Base-by-base conservation (phyloP, 2,329 filamentous ascomycete genomes). In the Aspergillus pseudotamarii region DNA sequence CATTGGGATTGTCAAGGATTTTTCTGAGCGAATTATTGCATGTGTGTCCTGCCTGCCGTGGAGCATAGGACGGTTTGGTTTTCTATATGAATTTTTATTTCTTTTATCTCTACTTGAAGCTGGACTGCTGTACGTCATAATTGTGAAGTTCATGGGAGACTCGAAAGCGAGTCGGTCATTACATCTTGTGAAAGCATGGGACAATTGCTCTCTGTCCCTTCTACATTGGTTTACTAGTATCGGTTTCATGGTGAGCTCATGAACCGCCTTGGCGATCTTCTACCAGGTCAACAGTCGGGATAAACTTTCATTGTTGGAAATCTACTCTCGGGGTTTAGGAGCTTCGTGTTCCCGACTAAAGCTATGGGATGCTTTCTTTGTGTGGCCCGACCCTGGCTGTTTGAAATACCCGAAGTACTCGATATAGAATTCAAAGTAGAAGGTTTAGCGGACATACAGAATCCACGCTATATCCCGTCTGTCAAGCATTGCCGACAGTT, bases 11-110 rank as follows among this genome's bases (percentile, higher is more conserved):
- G 26, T 21, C 8, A 34, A 53, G 32, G 26, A 38, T 36, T 55
- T 11, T 51, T 55, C n/a, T 51, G 26, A 51, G 48, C 48, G 48
- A 51, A 30, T n/a, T 51, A 51, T 51, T 51, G 48, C 48, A 51
- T 34, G 26, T 34, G 26, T 34, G 8, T 12, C 48, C 28, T 19
- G 23, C 48, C 28, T 10, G 23, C n/a, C 11, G 23, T 48, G 45
- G 21, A 14, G 21, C 6, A 11, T 12, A 11, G 28, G 28, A 23
- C 11, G 48, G 48, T 26, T 32, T 34, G 8, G 2, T 51, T 51
- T 51, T 21, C 23, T n/a, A 19, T 28, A n/a, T n/a, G 48, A 21
- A 32, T 36, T 36, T 36, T 36, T 6, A 5, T 16, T 36, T 36
- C 2, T 16, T 14, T 36, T 36, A 2, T 36, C 34, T 36, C 12